Evolutionary conservation across 257 asterid genomes (phyloP), one percentile per base, ranked within the genome.

Genomic region (Salvia rosmarinus): DNA sequence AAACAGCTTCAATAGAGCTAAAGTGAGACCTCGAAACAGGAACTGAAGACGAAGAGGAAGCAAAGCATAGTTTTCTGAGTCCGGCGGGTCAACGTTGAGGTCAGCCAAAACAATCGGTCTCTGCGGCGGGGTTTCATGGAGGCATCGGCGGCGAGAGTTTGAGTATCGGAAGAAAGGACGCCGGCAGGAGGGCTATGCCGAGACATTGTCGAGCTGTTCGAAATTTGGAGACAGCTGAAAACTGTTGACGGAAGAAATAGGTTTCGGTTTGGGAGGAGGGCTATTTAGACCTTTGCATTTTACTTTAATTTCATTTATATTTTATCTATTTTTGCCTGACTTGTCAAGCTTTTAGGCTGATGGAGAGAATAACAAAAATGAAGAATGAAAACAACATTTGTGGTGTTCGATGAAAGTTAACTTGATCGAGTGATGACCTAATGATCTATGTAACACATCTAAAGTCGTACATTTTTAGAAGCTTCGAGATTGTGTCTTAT

Each of bases 31-130:
- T 83, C 13, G 86, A 81, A 71, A 50, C 20, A 19, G 80, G 79
- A 71, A 70, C 11, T 13, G 76, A n/a, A 50, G 86, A 62, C 6
- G 84, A 42, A 10, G 80, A 42, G 17, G 87, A 34, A 40, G 85
- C 51, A 72, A 78, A 25, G 78, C 79, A 60, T 51, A 77, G 57
- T 76, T 74, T 72, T 87, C 88, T 4, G 86, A 58, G 7, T 89
- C 87, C 32, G 85, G 90, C 37, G 92, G 95, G 81, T 87, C 95
- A 81, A 80, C 88, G 77, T 87, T 89, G 72, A 89, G 96, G 88
- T 89, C 96, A 72, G 94, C 93, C 77, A 87, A 21, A 56, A 89
- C 72, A 57, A 80, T 40, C 60, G 86, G 71, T 75, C 81, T 83
- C 63, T 80, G 66, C 59, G 74, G 80, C 16, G 69, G 82, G 81